phyloP scores from a whole-genome alignment of 164 flowering plant species.

The Vitis vinifera region DNA sequence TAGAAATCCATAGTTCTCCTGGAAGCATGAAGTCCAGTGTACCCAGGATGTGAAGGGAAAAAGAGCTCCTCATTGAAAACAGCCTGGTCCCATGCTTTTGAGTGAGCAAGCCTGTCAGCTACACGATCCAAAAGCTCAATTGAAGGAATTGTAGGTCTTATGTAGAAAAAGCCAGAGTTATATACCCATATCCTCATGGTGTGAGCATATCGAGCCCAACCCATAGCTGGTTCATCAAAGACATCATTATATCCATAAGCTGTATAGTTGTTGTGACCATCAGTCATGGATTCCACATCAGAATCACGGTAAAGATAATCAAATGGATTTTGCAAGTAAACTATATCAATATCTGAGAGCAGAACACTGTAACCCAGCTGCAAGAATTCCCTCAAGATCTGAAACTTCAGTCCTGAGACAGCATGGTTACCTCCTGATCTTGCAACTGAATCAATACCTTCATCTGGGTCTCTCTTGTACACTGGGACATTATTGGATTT shows the following conservation, averaged over 20 bases:
- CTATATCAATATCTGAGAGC: conserved; percentile 91
- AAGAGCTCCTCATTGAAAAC: conserved; percentile 93
- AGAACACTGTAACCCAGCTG: conserved; percentile 93
- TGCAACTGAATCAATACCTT: conserved; percentile 61
- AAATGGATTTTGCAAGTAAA: conserved; percentile 90
- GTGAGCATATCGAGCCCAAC: conserved; percentile 95
- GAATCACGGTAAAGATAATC: conserved; percentile 77
- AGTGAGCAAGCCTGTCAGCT: conserved; percentile 57
- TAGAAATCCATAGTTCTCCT: conserved; percentile 86
- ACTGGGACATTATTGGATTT: conserved; percentile 35
- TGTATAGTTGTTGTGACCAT: conserved; percentile 83
- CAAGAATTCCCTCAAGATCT: conserved; percentile 85
- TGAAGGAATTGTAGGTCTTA: conserved; percentile 88
- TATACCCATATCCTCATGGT: conserved; percentile 97
- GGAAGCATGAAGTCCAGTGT: conserved; percentile 87
- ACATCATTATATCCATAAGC: conserved; percentile 92
- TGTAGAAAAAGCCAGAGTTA: conserved; percentile 93
- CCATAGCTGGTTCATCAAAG: conserved; percentile 88
- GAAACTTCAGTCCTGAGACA: conserved; percentile 88
- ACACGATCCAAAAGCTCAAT: conserved; percentile 96
- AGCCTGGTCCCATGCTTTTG: conserved; percentile 87
- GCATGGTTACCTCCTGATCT: conserved; percentile 75
- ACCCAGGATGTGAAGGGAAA: conserved; percentile 91
- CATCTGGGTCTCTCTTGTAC: conserved; percentile 74
- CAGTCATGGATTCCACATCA: conserved; percentile 94